A percentile compares a stretch with the other conserved stretches of the same genome.
phyloP scores from a whole-genome alignment of 345 rosid species.

The Aquilaria malaccensis region DNA sequence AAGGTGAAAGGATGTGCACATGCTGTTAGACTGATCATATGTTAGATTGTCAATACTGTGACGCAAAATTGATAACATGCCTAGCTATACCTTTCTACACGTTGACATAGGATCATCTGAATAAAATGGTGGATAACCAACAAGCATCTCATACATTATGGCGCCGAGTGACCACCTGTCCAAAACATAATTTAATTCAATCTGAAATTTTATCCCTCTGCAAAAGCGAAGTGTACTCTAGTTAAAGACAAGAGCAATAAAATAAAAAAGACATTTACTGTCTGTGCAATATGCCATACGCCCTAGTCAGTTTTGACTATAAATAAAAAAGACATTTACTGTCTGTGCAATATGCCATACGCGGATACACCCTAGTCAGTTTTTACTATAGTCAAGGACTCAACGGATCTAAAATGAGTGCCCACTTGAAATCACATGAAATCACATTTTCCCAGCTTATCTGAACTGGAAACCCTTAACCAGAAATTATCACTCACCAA shows the following conservation, averaged over 20 bases:
- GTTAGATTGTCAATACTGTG: no score
- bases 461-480: not conserved
- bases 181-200: slow-evolving; percentile 20
- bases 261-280: not conserved
- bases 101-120: slow-evolving; percentile 99
- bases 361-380: not conserved
- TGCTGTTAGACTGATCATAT: no score
- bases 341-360: no score
- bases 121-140: slow-evolving; percentile 94
- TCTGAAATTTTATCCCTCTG: not conserved
- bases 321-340: not conserved
- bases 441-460: slow-evolving; percentile 3
- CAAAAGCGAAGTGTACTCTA: slow-evolving; percentile 9
- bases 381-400: not conserved
- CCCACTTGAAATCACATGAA: not conserved
- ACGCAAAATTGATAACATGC: slow-evolving; percentile 1
- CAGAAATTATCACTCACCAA: slow-evolving; percentile 47
- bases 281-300: no score
- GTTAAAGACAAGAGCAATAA: not conserved
- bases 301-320: no score
- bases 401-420: not conserved
- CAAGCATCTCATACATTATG: slow-evolving; percentile 94
- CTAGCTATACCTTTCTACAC: slow-evolving; percentile 65
- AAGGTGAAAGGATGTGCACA: no score
- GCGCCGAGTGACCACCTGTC: slow-evolving; percentile 99